Evolutionary conservation across 1,284 basidiomycete species (phyloP).

Genomic region (Heterobasidion annosum): DNA sequence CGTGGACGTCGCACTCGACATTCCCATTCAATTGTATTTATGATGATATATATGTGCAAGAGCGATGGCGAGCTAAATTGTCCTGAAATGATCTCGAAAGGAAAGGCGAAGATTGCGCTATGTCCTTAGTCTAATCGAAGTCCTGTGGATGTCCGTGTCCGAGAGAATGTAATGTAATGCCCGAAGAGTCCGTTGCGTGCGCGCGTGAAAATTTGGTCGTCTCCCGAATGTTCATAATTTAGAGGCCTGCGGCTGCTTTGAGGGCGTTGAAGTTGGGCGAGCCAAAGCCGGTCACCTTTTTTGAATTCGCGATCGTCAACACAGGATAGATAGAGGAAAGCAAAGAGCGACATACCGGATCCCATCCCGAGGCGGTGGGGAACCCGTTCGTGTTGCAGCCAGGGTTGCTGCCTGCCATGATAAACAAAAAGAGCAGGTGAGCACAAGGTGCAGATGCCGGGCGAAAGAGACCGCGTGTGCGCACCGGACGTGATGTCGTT

Average conservation of each 20-base stretch:
- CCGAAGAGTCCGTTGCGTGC: no score
- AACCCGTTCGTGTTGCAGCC: constrained; percentile 4
- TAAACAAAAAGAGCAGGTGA: neutral
- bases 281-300: constrained; percentile 5
- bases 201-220: no score
- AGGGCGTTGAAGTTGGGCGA: constrained; percentile 1
- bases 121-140: no score
- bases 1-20: no score
- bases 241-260: neutral
- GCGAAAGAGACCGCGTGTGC: neutral
- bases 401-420: constrained; percentile 2
- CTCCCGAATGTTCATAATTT: neutral
- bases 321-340: neutral
- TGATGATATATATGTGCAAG: no score
- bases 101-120: no score
- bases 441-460: neutral
- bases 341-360: constrained; percentile 1
- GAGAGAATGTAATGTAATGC: no score
- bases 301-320: neutral
- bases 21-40: no score
- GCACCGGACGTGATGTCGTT: constrained; percentile 5
- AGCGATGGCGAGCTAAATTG: no score
- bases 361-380: constrained; percentile 4
- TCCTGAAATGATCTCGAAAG: no score
- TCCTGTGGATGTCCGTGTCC: no score